phyloP scores from a whole-genome alignment of 345 rosid genomes.

The Syzygium aromaticum region DNA sequence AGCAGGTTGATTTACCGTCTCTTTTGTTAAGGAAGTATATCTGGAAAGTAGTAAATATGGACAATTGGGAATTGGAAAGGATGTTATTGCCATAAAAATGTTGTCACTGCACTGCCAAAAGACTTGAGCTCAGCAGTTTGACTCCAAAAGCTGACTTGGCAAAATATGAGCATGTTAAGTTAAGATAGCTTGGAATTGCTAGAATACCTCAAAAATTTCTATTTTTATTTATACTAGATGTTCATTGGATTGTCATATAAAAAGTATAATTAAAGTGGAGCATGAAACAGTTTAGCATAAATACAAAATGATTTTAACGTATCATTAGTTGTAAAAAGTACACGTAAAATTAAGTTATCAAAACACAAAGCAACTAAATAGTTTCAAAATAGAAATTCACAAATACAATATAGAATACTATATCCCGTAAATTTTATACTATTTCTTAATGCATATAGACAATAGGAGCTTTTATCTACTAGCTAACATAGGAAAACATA shows the following conservation, averaged over 20 bases:
- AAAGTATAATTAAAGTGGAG: neutral
- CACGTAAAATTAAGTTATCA: neutral
- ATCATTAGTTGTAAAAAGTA: neutral
- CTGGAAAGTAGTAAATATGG: neutral
- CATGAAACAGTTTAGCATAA: neutral
- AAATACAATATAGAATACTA: neutral
- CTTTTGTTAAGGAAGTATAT: neutral
- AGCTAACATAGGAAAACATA: neutral
- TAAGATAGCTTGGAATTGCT: neutral
- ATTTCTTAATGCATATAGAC: neutral
- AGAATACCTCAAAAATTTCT: accelerated
- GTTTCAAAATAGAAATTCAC: too few species aligned
- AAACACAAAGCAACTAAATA: neutral
- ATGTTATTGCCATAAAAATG: neutral
- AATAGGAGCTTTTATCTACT: neutral
- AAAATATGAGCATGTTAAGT: neutral
- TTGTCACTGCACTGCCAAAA: neutral
- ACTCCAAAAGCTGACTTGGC: neutral
- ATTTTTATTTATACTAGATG: neutral
- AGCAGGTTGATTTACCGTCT: neutral
- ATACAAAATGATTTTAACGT: neutral
- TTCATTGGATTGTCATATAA: neutral
- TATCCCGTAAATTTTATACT: neutral
- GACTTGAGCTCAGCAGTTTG: neutral
- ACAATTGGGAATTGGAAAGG: neutral